phyloP scores from a whole-genome alignment of 2,329 filamentous ascomycete genomes.

The Xylogone sp. region DNA sequence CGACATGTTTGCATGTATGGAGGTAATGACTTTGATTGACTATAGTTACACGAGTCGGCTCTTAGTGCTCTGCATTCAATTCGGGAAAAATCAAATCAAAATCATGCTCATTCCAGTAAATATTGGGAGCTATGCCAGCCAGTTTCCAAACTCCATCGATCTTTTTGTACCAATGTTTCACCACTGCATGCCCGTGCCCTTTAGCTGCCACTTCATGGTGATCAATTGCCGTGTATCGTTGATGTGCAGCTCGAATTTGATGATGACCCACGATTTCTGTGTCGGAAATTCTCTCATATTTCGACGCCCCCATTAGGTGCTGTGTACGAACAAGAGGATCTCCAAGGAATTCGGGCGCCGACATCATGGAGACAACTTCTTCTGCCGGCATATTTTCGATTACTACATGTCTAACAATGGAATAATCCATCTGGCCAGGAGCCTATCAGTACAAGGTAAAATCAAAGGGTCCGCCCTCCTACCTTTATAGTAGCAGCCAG shows the following conservation, averaged over 20 bases:
- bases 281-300: constrained; percentile 53
- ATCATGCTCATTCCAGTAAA: constrained; percentile 17
- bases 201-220: constrained; percentile 44
- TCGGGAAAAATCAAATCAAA: constrained; percentile 18
- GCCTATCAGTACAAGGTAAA: constrained; percentile 8
- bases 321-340: constrained; percentile 60
- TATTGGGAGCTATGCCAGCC: constrained; percentile 13
- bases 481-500: constrained; percentile 58
- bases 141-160: constrained; percentile 42
- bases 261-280: constrained; percentile 53
- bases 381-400: constrained; percentile 59
- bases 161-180: constrained; percentile 52
- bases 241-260: constrained; percentile 55
- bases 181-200: constrained; percentile 53
- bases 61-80: constrained; percentile 1
- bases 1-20: too few relatives aligned
- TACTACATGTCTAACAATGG: constrained; percentile 54
- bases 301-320: constrained; percentile 57
- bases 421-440: constrained; percentile 72
- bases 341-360: constrained; percentile 51
- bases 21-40: too few relatives aligned
- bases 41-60: too few relatives aligned
- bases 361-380: constrained; percentile 57
- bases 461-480: constrained; percentile 19
- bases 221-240: constrained; percentile 47